Conservation (phyloP, 2,329 filamentous ascomycete species). For the Leptosphaerulina australis region DNA sequence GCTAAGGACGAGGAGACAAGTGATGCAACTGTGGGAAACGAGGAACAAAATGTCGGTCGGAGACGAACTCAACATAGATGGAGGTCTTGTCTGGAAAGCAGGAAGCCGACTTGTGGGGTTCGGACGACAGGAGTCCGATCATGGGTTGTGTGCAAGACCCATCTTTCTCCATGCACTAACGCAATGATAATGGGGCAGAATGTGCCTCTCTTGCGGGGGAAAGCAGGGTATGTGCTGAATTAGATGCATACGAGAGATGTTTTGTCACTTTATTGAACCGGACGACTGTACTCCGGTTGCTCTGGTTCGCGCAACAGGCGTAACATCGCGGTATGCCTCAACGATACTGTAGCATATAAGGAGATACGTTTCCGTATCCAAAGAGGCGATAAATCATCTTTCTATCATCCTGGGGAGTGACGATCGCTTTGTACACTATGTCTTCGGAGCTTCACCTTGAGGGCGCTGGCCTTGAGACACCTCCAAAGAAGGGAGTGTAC, state of each 20-base stretch:
- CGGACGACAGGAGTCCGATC: conserved; percentile 31
- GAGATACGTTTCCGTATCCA: background rate
- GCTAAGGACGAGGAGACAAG: background rate
- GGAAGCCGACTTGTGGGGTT: conserved; percentile 18
- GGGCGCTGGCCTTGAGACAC: conserved; percentile 6
- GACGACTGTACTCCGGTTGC: conserved; percentile 24
- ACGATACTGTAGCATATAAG: conserved; percentile 12
- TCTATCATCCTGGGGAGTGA: background rate
- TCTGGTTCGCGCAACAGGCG: conserved; percentile 12
- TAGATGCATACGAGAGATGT: conserved; percentile 5
- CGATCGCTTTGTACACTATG: conserved; percentile 1
- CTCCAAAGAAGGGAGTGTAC: conserved; percentile 26
- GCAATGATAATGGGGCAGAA: conserved; percentile 2
- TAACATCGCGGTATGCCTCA: conserved; percentile 1
- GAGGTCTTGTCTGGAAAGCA: background rate
- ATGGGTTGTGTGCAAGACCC: conserved; percentile 3
- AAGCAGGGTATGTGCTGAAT: background rate
- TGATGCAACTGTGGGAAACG: background rate
- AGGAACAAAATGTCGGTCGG: background rate
- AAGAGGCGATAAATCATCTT: background rate
- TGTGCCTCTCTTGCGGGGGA: conserved; percentile 19
- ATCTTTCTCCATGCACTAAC: conserved; percentile 16
- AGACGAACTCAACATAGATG: background rate
- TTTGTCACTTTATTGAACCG: conserved; percentile 20
- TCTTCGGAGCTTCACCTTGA: conserved; percentile 13